Evolutionary conservation across 2,329 filamentous ascomycete species (phyloP), one percentile per base, ranked within the genome.

Genomic region (Neopestalotiopsis rosae): DNA sequence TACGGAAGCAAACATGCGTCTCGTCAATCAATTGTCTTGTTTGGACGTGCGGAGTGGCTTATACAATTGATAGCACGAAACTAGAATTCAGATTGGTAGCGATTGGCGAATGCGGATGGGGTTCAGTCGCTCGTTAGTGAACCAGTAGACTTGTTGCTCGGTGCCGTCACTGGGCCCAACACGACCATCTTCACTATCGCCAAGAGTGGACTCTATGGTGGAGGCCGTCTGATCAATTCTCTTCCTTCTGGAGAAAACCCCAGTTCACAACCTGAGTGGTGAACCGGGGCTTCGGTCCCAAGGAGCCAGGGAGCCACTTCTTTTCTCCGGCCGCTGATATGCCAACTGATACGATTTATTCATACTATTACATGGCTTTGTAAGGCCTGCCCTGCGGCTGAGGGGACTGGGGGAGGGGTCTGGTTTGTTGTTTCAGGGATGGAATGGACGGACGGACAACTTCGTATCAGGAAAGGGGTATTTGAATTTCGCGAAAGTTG

Each of bases 391-490:
- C 14, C n/a, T 52, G 45, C 45, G 45, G 45, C 45, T 52, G 45
- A 52, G 17, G 17, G 42, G 9, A 14, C n/a, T 14, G 17, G n/a
- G 45, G 20, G 34, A 38, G 34, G 34, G 34, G 34, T 38, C 24
- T 28, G 24, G 24, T 28, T 28, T 38, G 34, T 38, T 38, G 34
- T 17, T 20, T n/a, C 17, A 20, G n/a, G 20, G 45, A 52, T 20
- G 14, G 9, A n/a, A 7, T 52, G 17, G 45, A n/a, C 17, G 45
- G 20, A 7, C n/a, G 17, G 45, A n/a, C 17, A 17, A 17, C 45
- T 52, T 52, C 45, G 45, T 52, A 52, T 52, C 45, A 52, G 45
- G 45, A 52, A 52, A 52, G 45, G 45, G 45, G 45, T 52, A 52
- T 52, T 52, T 52, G 45, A n/a, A 52, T 52, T 52, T 52, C 45